A percentile compares a stretch with the other conserved stretches of the same genome.
Evolutionary conservation across 441 rosid species (phyloP).

Genomic region (Croton laevigatus): DNA sequence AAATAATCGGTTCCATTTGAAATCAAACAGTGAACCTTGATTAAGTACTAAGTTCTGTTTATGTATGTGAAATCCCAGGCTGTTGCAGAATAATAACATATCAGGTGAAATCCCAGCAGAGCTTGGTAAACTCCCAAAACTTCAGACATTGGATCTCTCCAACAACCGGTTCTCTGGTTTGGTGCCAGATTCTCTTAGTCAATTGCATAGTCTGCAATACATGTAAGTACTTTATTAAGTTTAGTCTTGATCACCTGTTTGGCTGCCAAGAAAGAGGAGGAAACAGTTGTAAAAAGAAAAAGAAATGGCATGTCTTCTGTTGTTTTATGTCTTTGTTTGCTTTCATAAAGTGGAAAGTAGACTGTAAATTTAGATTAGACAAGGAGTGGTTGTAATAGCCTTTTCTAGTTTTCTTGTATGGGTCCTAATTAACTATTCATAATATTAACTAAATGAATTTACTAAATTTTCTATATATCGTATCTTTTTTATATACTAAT

Average conservation of each 20-base stretch:
- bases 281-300: not conserved
- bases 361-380: not conserved
- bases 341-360: slow-evolving; percentile 6
- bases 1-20: not conserved
- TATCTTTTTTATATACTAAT: slow-evolving; percentile 5
- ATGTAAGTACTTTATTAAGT: slow-evolving; percentile 45
- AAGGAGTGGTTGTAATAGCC: not conserved
- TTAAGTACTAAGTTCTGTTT: slow-evolving; percentile 1
- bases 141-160: slow-evolving; percentile 84
- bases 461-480: not conserved
- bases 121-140: slow-evolving; percentile 57
- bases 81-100: slow-evolving; percentile 84
- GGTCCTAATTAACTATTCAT: slow-evolving; percentile 8
- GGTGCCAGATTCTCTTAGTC: slow-evolving; percentile 54
- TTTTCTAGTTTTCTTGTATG: not conserved
- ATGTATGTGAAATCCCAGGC: slow-evolving; percentile 37
- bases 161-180: slow-evolving; percentile 64
- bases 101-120: slow-evolving; percentile 71
- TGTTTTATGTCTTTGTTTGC: slow-evolving; percentile 1
- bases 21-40: not conserved
- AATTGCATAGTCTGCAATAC: slow-evolving; percentile 55
- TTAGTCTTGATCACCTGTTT: slow-evolving; percentile 13
- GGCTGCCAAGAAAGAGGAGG: slow-evolving; percentile 21
- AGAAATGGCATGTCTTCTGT: slow-evolving; percentile 6
- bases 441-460: not conserved